A percentile compares a stretch with the other conserved stretches of the same genome.
Evolutionary conservation across 495 filamentous ascomycete species (phyloP).

Genomic region (Tuber aestivum): DNA sequence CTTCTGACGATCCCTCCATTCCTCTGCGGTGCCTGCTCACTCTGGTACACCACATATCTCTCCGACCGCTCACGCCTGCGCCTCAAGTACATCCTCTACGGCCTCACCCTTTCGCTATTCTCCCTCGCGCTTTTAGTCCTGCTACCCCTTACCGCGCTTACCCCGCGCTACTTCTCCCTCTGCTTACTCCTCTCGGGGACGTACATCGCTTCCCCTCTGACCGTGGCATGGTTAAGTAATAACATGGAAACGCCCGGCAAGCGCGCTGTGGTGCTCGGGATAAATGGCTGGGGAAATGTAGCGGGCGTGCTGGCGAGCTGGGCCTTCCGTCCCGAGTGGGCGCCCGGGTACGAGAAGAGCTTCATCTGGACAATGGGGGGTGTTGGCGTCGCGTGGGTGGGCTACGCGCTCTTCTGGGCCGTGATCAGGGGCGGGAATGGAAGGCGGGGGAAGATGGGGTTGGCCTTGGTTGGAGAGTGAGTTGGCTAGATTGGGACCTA

Average conservation of each 20-base stretch:
- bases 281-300: slow-evolving; percentile 58
- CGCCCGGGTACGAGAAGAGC: slow-evolving; percentile 46
- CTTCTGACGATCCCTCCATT: slow-evolving; percentile 56
- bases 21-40: slow-evolving; percentile 48
- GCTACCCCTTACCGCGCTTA: slow-evolving; percentile 43
- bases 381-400: slow-evolving; percentile 46
- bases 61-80: slow-evolving; percentile 48
- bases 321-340: slow-evolving; percentile 47
- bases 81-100: slow-evolving; percentile 50
- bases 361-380: slow-evolving; percentile 47
- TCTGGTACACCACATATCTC: slow-evolving; percentile 49
- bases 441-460: slow-evolving; percentile 23
- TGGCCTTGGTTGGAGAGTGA: slow-evolving; percentile 25
- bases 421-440: slow-evolving; percentile 44
- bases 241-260: slow-evolving; percentile 54
- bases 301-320: slow-evolving; percentile 51
- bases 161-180: slow-evolving; percentile 49
- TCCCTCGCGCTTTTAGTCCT: slow-evolving; percentile 46
- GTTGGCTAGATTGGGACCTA: not conserved
- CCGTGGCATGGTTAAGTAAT: slow-evolving; percentile 54
- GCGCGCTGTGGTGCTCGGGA: slow-evolving; percentile 52
- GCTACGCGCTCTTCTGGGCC: slow-evolving; percentile 43
- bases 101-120: slow-evolving; percentile 47
- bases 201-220: slow-evolving; percentile 53
- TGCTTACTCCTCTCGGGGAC: slow-evolving; percentile 53